phyloP scores from a whole-genome alignment of 1,284 basidiomycete genomes.

The Rugiboletus extremiorientalis region DNA sequence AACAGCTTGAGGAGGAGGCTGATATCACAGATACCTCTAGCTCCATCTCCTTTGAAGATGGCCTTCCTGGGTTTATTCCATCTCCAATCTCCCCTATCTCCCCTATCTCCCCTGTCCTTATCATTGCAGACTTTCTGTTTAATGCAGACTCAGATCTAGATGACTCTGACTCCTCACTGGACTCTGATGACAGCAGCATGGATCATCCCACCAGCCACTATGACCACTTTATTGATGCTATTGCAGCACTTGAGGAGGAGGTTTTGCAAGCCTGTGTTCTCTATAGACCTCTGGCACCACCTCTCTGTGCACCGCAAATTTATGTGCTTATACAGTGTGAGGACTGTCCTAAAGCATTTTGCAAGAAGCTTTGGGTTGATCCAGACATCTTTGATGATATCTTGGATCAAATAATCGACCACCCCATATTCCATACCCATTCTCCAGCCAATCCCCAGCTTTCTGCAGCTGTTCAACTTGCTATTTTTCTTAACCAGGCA shows the following conservation, averaged over 20 bases:
- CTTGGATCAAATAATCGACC: slow-evolving; percentile 1
- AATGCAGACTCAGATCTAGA: no score
- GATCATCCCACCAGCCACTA: not conserved
- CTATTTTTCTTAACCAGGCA: no score
- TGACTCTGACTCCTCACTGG: not conserved
- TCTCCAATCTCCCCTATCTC: no score
- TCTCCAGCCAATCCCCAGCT: not conserved
- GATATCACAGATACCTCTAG: no score
- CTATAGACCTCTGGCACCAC: not conserved
- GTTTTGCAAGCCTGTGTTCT: not conserved
- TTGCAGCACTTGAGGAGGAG: not conserved
- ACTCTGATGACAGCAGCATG: not conserved
- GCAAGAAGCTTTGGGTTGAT: slow-evolving; percentile 1
- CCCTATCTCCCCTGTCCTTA: no score
- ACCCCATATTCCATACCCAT: not conserved
- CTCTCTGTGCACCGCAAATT: not conserved
- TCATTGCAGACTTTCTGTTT: no score
- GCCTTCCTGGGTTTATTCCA: no score
- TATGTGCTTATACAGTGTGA: not conserved
- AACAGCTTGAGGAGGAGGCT: no score
- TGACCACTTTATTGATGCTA: not conserved
- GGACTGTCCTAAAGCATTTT: not conserved
- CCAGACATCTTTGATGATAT: slow-evolving; percentile 6
- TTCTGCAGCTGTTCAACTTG: no score
- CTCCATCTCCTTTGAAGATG: no score